Evolutionary conservation across 352 stramenopile genomes (phyloP).

Genomic region (Globisporangium cylindrosporum): DNA sequence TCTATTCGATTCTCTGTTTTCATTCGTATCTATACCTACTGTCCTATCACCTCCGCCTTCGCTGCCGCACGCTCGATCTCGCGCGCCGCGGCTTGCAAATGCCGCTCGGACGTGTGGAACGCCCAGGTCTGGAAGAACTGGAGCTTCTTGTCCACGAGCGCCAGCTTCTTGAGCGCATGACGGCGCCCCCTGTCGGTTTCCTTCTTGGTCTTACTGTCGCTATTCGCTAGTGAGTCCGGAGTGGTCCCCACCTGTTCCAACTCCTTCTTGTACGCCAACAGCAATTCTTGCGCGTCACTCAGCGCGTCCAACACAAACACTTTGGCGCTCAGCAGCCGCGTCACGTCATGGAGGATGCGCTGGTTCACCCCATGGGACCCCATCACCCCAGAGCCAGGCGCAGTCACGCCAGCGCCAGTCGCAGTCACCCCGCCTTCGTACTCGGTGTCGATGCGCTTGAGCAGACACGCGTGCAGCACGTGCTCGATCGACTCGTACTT

Average conservation of each 20-base stretch:
- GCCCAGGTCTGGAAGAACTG: constrained; percentile 59
- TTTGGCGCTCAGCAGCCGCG: constrained; percentile 29
- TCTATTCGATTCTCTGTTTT: not conserved
- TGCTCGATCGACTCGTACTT: constrained; percentile 46
- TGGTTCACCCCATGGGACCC: constrained; percentile 18
- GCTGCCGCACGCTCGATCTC: constrained; percentile 9
- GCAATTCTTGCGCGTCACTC: constrained; percentile 41
- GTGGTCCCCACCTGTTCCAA: not conserved
- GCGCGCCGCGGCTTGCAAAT: constrained; percentile 4
- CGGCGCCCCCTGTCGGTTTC: constrained; percentile 26
- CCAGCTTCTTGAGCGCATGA: constrained; percentile 26
- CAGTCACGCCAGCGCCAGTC: not conserved
- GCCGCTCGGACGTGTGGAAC: constrained; percentile 21
- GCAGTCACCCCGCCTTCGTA: not conserved
- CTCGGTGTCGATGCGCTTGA: constrained; percentile 21
- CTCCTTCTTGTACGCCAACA: constrained; percentile 32
- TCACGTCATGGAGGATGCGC: constrained; percentile 42
- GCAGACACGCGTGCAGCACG: constrained; percentile 41
- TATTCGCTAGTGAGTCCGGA: not conserved
- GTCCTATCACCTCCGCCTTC: not conserved
- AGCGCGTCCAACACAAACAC: constrained; percentile 72
- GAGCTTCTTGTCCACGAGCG: constrained; percentile 45
- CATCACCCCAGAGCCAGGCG: not conserved
- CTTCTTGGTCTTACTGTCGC: not conserved
- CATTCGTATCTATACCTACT: not conserved